These are phyloP conservation scores for Aspergillus versicolor DNA, from an alignment of 2,329 filamentous ascomycete species.

Conservation along the genomic window DNA sequence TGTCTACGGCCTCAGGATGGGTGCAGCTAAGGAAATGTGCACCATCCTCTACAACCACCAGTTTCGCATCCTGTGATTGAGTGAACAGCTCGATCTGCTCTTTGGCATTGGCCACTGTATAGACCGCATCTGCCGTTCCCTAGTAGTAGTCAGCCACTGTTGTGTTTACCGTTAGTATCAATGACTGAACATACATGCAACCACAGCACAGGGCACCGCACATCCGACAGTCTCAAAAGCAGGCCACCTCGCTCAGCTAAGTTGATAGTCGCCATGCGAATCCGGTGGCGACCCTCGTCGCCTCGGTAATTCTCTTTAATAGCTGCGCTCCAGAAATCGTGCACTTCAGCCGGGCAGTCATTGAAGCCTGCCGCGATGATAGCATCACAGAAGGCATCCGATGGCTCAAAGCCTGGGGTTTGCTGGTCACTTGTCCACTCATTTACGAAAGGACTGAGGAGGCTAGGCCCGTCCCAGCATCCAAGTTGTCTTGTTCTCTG, in stretches of 20 bases:
- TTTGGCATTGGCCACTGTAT: background rate
- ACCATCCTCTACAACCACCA: background rate
- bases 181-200: background rate
- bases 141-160: background rate
- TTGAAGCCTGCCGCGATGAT: background rate
- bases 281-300: background rate
- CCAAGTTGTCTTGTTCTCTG: background rate
- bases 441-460: background rate
- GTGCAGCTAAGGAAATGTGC: background rate
- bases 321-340: background rate
- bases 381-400: background rate
- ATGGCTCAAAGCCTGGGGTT: background rate
- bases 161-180: background rate
- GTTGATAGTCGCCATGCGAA: background rate
- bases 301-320: background rate
- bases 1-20: background rate
- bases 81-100: background rate
- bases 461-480: background rate
- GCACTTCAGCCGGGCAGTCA: background rate
- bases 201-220: background rate
- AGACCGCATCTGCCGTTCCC: background rate
- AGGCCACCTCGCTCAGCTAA: background rate
- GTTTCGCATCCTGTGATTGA: background rate
- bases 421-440: background rate
- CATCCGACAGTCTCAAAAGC: background rate